Conservation (phyloP, 306 rosid species). For the Prunus mira region DNA sequence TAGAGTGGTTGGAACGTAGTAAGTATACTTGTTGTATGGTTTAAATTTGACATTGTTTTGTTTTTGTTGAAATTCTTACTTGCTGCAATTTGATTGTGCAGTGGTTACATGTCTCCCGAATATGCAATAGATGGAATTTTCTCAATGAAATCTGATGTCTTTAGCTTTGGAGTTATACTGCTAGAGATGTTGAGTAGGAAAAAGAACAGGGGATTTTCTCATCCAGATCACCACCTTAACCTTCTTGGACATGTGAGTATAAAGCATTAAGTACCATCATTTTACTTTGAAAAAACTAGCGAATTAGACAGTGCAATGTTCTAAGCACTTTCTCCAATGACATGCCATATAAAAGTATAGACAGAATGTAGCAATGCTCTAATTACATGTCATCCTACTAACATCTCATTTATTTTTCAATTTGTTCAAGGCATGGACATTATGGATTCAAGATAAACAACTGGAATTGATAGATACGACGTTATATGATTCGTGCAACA, state of each 20-base stretch:
- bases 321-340: not conserved
- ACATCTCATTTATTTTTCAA: not conserved
- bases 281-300: not conserved
- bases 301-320: too few relatives aligned
- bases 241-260: constrained; percentile 28
- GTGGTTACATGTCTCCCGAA: constrained; percentile 47
- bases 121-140: constrained; percentile 43
- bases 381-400: too few relatives aligned
- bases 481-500: not conserved
- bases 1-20: constrained; percentile 47
- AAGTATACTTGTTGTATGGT: not conserved
- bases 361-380: not conserved
- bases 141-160: constrained; percentile 41
- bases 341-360: not conserved
- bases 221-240: constrained; percentile 2
- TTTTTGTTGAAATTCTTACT: not conserved
- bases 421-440: constrained; percentile 26
- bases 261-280: not conserved
- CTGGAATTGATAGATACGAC: constrained; percentile 9
- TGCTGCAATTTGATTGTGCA: not conserved
- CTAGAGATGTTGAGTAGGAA: constrained; percentile 35
- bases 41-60: not conserved
- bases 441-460: constrained; percentile 16
- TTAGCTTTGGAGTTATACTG: constrained; percentile 39
- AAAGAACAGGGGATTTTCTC: constrained; percentile 7